Evolutionary conservation across 345 rosid species (phyloP), one percentile per base, ranked within the genome.

Genomic region (Garcia nutans): DNA sequence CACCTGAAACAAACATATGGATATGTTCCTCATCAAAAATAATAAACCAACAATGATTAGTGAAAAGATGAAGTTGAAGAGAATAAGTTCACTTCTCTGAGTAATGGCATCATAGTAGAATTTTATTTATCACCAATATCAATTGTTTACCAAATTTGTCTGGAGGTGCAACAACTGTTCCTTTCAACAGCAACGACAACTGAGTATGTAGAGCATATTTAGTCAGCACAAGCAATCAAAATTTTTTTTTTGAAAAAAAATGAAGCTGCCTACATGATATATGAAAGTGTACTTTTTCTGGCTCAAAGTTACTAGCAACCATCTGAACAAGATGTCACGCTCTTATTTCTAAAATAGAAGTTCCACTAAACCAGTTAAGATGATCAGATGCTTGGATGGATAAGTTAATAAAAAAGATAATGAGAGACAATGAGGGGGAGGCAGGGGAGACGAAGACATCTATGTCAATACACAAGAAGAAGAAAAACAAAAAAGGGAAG

Each of bases 101-200:
- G 44, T 59, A 65, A 58, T 60, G 74, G 44, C 17, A 23, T 62
- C 33, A 78, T 24, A 52, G 54, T n/a, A 50, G n/a, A 45, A 64
- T 17, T 73, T 2, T 2, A 63, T 67, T 6, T 67, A 82, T 20
- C 33, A 60, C 42, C 63, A 79, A 50, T 23, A 54, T 69, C 19
- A 73, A 77, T 74, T 55, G 33, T 70, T 83, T 88, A 94, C 98
- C 98, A 88, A 91, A 94, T 84, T 94, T 94, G 84, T 94, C 98
- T 0, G 97, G 97, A 88, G 98, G 97, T 37, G 98, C 97, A 80
- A 94, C 96, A 70, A 92, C 97, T 68, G 98, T 89, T 79, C 98
- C 97, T 89, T 94, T 91, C 84, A 94, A 73, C 63, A 94, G 86
- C 85, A 92, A 79, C 0, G 97, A 94, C 84, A 94, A 83, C 97